Base-by-base conservation (phyloP, 177 flowering plant genomes). In the Vitis hybrid region DNA sequence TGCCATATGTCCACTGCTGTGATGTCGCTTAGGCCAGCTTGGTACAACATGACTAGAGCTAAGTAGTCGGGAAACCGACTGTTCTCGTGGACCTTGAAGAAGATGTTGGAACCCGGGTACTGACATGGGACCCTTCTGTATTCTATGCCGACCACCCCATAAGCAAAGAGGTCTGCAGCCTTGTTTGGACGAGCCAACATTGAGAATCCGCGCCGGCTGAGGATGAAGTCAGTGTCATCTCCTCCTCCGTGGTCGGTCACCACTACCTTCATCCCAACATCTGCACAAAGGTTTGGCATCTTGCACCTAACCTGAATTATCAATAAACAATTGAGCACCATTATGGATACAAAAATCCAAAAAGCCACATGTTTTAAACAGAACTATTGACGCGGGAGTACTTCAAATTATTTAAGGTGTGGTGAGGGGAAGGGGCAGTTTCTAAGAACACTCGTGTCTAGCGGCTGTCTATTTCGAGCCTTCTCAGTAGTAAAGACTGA, bases 161-260 rank as follows among this genome's bases (percentile, higher is more conserved):
- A 84, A 1, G 88, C 83, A 52, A 84, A 75, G 19, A 94, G 64
- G 19, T 85, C 76, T 0, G 26, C 11, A 9, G 85, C 84, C 70
- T 48, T 23, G 77, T 77, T 68, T 3, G 88, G 77, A 5, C 19
- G 68, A n/a, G 92, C 95, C 76, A 94, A 56, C 55, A 68, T 79
- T 6, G 83, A 30, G 70, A 77, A 94, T 62, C 87, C 97, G 0
- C 81, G 72, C 2, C 78, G 51, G 71, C 90, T 91, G 13, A 94
- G 84, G 70, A 94, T 83, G 81, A 94, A 91, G 79, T 94, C 97
- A 0, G 97, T 88, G 57, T 62, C 8, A 80, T 87, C 93, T 15
- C 98, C 97, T 62, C 79, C 89, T 1, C 97, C 97, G 3, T 85
- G 81, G 79, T 92, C 97, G 0, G 97, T 91, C 70, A 81, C 93